Base-by-base conservation (phyloP, 805 yeast genomes). In the Metschnikowia cerradonensis region DNA sequence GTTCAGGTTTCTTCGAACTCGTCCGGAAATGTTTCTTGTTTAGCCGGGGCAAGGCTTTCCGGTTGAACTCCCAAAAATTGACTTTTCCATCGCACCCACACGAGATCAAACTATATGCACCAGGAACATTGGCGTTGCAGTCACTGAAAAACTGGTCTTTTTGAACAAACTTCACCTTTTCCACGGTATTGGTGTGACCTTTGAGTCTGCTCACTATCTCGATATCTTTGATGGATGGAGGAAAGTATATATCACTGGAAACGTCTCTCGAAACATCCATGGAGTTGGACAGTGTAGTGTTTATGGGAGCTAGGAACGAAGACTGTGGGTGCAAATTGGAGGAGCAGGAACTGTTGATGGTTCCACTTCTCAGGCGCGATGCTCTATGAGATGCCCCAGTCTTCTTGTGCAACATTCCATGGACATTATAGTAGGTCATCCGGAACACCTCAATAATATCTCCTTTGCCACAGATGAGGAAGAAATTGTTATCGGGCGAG, bases 391-490 rank as follows among this genome's bases (percentile, higher is more conserved):
- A 38, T 1, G 51, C 8, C 6, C 42, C 38, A 4, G 33, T 39
- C 39, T 52, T 56, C 41, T 50, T 52, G 15, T 41, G 50, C 32
- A 72, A 54, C 15, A 73, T 55, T 2, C 71, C 72, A 53, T 65
- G 68, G 31, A 73, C 68, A 52, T 73, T 73, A 57, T 71, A 73
- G 60, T 72, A 73, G 39, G 68, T 66, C 65, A 73, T 60, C 48
- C 67, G 66, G 56, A 71, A 73, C 6, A 72, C 60, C 52, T 73
- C 77, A 35, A 73, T 67, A 40, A 72, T 54, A 51, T 82, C 84
- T 37, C 85, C 88, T 14, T 80, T 81, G 73, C 65, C 86, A 66
- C 62, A 85, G 3, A 72, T 54, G 20, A 68, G 61, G 20, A 80
- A 61, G 53, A 76, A 80, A 52, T 71, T 74, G 34, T 72, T 76